Percentiles rank a stretch among this genome's conserved stretches.
phyloP scores from a whole-genome alignment of 2,329 filamentous ascomycete species.

The Nemania bipapillata region DNA sequence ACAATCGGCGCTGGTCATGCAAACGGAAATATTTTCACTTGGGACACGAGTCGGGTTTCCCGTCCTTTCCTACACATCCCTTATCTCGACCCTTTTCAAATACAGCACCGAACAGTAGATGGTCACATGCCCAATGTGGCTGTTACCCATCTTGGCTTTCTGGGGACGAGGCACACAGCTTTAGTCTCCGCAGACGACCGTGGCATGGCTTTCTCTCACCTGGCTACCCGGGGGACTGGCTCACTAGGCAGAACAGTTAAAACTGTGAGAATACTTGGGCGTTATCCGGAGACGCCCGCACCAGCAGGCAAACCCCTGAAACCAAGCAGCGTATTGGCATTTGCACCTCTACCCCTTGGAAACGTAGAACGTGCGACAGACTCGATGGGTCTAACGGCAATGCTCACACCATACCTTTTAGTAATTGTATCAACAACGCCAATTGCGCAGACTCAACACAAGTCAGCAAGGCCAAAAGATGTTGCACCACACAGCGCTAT shows the following conservation, averaged over 20 bases:
- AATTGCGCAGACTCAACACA: constrained; percentile 94
- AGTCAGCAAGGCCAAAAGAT: constrained; percentile 89
- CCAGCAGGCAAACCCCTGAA: constrained; percentile 76
- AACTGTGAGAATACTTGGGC: constrained; percentile 87
- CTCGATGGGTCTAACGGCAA: constrained; percentile 87
- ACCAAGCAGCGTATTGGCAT: constrained; percentile 93
- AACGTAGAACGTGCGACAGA: constrained; percentile 92
- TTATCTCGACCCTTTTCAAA: constrained; percentile 73
- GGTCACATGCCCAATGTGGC: constrained; percentile 83
- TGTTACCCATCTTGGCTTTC: constrained; percentile 90
- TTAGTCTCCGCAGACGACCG: constrained; percentile 93
- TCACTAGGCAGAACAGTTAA: constrained; percentile 86
- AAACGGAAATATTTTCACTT: constrained; percentile 92
- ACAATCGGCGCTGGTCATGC: constrained; percentile 91
- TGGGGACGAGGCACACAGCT: constrained; percentile 92
- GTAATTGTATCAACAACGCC: constrained; percentile 98
- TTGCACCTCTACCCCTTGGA: constrained; percentile 89
- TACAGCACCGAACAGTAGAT: constrained; percentile 75
- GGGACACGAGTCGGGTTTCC: constrained; percentile 86
- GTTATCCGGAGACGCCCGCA: constrained; percentile 81
- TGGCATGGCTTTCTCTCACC: constrained; percentile 98
- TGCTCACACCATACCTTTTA: constrained; percentile 93
- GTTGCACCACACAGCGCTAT: constrained; percentile 88
- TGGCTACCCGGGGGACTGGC: constrained; percentile 90
- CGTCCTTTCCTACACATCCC: constrained; percentile 89